Evolutionary conservation across 2,329 filamentous ascomycete genomes (phyloP), one percentile per base, ranked within the genome.

Genomic region (Aureobasidium sp.): DNA sequence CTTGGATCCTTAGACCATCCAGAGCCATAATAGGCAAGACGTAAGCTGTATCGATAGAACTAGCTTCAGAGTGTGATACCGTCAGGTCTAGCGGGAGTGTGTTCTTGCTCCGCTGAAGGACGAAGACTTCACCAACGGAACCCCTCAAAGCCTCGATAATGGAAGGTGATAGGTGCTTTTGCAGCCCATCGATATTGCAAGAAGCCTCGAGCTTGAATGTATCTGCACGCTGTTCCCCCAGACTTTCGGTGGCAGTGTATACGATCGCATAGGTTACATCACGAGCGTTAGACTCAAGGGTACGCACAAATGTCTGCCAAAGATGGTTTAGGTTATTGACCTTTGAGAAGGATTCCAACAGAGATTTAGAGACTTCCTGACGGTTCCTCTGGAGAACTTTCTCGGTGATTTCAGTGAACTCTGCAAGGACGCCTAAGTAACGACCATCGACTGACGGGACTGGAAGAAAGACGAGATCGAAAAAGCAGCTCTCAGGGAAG

Each of bases 1-100:
- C 76, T n/a, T 3, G 34, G 37, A 76, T 68, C 1, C 73, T 67
- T 27, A 74, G 70, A 5, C 69, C 69, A 2, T 68, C 71, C 1
- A 74, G 72, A 4, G n/a, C 41, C 1, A 68, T 68, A 5, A 65
- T 57, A 1, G 64, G 62, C 17, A 63, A 26, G 10, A 65, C 13
- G 8, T 53, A 63, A 10, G 44, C 62, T 15, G 52, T 46, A 9
- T 62, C 56, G 15, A 63, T 43, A n/a, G 26, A 7, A 5, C 47
- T 41, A 12, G 48, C 32, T 13, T 51, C 53, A 6, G 53, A 41
- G 6, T 63, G 5, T 2, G 36, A 20, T 4, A 44, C 20, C 2
- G 62, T 43, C 29, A 65, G 20, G 5, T 63, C 39, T 4, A 15
- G 8, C 0, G 64, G 64, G 7, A 65, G 32, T 27, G 41, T 46